Evolutionary conservation across 176 grass and related monocot genomes (phyloP).

Genomic region (Neostapfia colusana): DNA sequence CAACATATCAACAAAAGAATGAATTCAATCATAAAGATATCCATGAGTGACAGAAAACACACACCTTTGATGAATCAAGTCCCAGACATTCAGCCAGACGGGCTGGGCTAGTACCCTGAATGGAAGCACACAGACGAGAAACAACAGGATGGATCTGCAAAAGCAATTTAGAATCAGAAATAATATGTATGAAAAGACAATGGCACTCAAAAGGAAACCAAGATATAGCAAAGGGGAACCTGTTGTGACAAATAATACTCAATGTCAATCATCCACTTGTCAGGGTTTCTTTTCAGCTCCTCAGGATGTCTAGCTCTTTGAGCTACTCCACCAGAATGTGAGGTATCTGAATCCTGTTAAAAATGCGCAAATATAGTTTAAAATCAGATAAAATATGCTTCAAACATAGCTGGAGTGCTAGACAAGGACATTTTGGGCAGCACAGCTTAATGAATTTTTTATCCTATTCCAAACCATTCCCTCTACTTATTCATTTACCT

Average conservation of each 20-base stretch:
- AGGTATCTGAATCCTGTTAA: conserved; percentile 54
- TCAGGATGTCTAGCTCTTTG: conserved; percentile 96
- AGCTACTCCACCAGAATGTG: conserved; percentile 74
- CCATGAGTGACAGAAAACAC: conserved; percentile 10
- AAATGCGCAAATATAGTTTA: conserved; percentile 35
- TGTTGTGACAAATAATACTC: conserved; percentile 97
- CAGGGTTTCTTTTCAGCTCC: conserved; percentile 69
- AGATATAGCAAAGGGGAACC: conserved; percentile 42
- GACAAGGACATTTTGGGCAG: neutral
- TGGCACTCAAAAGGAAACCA: neutral
- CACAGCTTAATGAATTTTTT: neutral
- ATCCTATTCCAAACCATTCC: neutral
- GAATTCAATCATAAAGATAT: conserved; percentile 11
- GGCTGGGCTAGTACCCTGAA: conserved; percentile 94
- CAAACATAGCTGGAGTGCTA: conserved; percentile 15
- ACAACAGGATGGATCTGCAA: conserved; percentile 98
- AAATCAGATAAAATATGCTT: conserved; percentile 29
- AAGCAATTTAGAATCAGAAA: conserved; percentile 41
- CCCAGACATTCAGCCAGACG: conserved; percentile 95
- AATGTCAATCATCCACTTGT: conserved; percentile 88
- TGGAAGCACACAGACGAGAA: conserved; percentile 90
- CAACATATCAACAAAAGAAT: neutral
- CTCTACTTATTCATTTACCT: neutral
- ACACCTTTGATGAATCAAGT: conserved; percentile 95
- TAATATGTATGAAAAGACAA: conserved; percentile 9